Evolutionary conservation across 2,329 filamentous ascomycete species (phyloP).

Genomic region (Colletotrichum eleusines): DNA sequence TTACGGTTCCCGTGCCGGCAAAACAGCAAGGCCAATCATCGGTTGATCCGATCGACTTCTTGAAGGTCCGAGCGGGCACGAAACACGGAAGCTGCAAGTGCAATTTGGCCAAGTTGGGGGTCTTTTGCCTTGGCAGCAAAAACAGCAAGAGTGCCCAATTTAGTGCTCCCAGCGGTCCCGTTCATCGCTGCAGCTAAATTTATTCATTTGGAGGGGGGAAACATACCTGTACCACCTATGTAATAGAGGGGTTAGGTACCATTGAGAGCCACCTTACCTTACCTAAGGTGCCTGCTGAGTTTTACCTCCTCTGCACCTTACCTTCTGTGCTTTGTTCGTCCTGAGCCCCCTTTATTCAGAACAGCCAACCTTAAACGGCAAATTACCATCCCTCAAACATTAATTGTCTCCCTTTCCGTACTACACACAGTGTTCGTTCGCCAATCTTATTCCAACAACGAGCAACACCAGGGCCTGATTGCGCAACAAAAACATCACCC

Average conservation of each 20-base stretch:
- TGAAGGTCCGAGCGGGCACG: constrained; percentile 30
- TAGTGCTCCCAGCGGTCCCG: not conserved
- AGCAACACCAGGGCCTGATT: constrained; percentile 2
- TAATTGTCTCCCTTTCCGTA: constrained; percentile 4
- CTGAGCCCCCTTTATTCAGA: not conserved
- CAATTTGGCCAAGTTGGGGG: constrained; percentile 9
- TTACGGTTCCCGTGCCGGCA: constrained; percentile 7
- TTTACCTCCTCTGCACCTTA: not conserved
- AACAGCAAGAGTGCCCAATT: not conserved
- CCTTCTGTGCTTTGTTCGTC: not conserved
- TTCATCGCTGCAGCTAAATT: constrained; percentile 27
- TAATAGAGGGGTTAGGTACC: not conserved
- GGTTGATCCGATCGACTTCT: constrained; percentile 32
- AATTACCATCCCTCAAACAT: constrained; percentile 2
- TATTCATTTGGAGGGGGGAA: not conserved
- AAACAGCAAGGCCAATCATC: constrained; percentile 26
- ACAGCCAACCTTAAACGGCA: constrained; percentile 2
- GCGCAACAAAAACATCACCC: not conserved
- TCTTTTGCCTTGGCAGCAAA: not conserved
- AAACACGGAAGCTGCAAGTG: constrained; percentile 30
- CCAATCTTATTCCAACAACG: constrained; percentile 25
- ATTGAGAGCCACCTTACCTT: not conserved
- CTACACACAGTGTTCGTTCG: constrained; percentile 4
- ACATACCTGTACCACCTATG: no score
- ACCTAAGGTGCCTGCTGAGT: not conserved